Evolutionary conservation across 306 rosid species (phyloP).

Genomic region (Ammopiptanthus mongolicus): DNA sequence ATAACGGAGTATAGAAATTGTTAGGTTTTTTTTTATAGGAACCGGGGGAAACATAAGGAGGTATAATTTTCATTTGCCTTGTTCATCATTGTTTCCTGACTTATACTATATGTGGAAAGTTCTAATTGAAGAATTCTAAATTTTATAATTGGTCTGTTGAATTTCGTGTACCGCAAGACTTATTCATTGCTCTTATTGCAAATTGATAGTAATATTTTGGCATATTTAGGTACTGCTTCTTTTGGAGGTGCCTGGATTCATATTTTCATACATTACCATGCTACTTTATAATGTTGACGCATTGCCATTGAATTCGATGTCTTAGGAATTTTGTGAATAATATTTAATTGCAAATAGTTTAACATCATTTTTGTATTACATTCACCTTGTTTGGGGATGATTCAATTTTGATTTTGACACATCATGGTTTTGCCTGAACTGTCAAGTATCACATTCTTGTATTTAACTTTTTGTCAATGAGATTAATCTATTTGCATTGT

Average conservation of each 20-base stretch:
- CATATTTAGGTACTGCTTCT: background rate
- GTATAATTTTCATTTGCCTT: background rate
- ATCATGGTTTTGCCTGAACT: background rate
- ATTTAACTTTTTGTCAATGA: background rate
- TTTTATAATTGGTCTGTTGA: background rate
- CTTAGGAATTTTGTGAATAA: background rate
- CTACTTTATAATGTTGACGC: background rate
- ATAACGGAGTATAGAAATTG: background rate
- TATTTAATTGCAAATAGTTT: background rate
- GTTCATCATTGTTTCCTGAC: background rate
- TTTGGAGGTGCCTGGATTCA: background rate
- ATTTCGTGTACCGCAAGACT: background rate
- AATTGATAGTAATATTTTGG: background rate
- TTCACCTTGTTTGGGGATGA: background rate
- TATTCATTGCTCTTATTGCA: background rate
- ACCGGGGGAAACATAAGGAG: background rate
- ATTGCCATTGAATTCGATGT: slow-evolving; percentile 7
- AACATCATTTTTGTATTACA: background rate
- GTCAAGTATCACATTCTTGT: background rate
- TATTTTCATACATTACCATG: background rate
- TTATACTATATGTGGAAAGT: background rate
- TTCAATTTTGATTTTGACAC: background rate
- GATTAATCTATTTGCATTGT: background rate
- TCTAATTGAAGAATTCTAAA: background rate
- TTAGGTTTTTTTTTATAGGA: background rate